These are phyloP conservation scores for Mucor mucedo DNA, from an alignment of 371 early-diverging fungal genomes.

Conservation along the genomic window DNA sequence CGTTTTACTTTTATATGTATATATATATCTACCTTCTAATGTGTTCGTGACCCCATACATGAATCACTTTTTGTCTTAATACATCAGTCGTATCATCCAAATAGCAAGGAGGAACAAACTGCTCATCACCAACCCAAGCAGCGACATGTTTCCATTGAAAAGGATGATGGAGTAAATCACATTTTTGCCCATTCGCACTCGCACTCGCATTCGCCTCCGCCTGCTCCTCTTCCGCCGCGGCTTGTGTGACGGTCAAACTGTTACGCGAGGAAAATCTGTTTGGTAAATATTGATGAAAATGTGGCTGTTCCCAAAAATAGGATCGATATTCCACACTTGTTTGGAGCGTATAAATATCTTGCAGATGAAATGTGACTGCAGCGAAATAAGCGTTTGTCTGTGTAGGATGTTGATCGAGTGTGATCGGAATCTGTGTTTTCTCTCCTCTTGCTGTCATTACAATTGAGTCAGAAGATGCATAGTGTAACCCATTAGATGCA, in stretches of 20 bases:
- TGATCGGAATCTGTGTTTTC: constrained; percentile 24
- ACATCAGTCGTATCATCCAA: too few species aligned
- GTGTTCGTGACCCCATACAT: constrained; percentile 44
- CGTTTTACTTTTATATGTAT: constrained; percentile 1
- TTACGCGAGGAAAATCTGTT: constrained; percentile 38
- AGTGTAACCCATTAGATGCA: constrained; percentile 30
- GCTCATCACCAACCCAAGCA: background rate
- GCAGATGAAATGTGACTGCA: constrained; percentile 24
- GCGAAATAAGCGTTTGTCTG: constrained; percentile 40
- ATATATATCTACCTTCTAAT: constrained; percentile 29
- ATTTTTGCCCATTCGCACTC: background rate
- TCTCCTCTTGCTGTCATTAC: constrained; percentile 34
- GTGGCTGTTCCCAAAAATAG: constrained; percentile 48
- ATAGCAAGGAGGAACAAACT: background rate
- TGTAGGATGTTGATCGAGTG: constrained; percentile 29
- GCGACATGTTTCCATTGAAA: background rate
- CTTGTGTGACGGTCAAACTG: background rate
- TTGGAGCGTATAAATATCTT: constrained; percentile 27
- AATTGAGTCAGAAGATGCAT: constrained; percentile 42
- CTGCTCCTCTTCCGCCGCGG: too few species aligned
- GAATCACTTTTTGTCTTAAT: constrained; percentile 15
- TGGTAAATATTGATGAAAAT: constrained; percentile 35
- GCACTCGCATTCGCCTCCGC: too few species aligned
- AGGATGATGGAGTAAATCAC: background rate
- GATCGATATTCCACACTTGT: constrained; percentile 43